A percentile compares a stretch with the other conserved stretches of the same genome.
These are phyloP conservation scores for Asterophora lycoperdoides DNA, from an alignment of 768 basidiomycete genomes.

Conservation along the genomic window DNA sequence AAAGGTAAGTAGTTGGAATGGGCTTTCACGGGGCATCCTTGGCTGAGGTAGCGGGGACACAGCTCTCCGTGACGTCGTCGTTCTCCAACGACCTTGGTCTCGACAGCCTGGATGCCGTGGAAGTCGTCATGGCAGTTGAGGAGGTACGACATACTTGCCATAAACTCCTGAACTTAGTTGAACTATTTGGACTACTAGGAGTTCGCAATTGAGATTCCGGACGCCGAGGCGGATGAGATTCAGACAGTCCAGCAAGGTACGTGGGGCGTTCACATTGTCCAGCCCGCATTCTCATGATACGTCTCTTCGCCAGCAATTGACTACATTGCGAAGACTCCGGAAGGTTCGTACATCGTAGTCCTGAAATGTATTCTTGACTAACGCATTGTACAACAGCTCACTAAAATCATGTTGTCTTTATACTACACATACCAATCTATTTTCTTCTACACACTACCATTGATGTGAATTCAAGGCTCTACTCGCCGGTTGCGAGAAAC, in stretches of 20 bases:
- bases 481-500: too few relatives aligned
- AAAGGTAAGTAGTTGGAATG: slow-evolving; percentile 46
- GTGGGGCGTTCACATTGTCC: slow-evolving; percentile 18
- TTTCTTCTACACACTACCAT: too few relatives aligned
- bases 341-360: slow-evolving; percentile 45
- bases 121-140: slow-evolving; percentile 99
- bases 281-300: slow-evolving; percentile 13
- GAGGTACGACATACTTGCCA: slow-evolving; percentile 47
- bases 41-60: not conserved
- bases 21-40: not conserved
- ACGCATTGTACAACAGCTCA: slow-evolving; percentile 13
- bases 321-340: slow-evolving; percentile 90
- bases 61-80: slow-evolving; percentile 31
- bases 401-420: slow-evolving; percentile 1
- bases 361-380: slow-evolving; percentile 6
- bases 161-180: slow-evolving; percentile 1
- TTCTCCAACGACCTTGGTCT: slow-evolving; percentile 85
- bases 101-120: slow-evolving; percentile 95
- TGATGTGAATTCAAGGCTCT: too few relatives aligned
- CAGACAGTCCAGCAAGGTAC: slow-evolving; percentile 87
- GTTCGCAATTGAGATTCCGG: slow-evolving; percentile 96
- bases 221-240: slow-evolving; percentile 93
- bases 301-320: slow-evolving; percentile 67
- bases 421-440: not conserved
- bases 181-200: slow-evolving; percentile 50